phyloP scores from a whole-genome alignment of 2,329 filamentous ascomycete genomes.

The Ceratocystis colombiana region DNA sequence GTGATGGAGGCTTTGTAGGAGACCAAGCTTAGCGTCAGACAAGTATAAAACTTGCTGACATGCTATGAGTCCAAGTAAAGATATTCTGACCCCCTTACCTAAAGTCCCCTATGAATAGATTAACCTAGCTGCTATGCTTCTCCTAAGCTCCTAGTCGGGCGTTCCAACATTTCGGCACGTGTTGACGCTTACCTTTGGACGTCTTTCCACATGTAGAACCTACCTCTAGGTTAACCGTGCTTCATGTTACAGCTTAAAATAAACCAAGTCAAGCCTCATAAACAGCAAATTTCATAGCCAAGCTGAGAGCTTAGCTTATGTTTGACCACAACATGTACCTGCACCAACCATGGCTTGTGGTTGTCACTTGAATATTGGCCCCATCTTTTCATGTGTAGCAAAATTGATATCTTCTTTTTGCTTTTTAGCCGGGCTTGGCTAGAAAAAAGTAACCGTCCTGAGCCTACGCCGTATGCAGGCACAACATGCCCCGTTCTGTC shows the following conservation, averaged over 20 bases:
- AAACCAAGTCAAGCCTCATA: not conserved
- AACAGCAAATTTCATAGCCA: too few species aligned
- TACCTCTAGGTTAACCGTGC: not conserved
- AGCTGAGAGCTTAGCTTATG: too few species aligned
- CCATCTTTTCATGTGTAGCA: too few species aligned
- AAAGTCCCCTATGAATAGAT: too few species aligned
- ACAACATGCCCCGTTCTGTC: not conserved
- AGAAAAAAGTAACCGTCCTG: too few species aligned
- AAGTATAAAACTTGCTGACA: not conserved
- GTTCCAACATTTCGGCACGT: not conserved
- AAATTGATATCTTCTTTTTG: too few species aligned
- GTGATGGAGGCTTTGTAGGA: not conserved
- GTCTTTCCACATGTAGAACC: not conserved
- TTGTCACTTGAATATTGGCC: too few species aligned
- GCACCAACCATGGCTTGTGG: too few species aligned
- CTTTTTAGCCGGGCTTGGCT: too few species aligned
- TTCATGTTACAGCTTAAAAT: constrained; percentile 9
- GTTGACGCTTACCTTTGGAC: not conserved
- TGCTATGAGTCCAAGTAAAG: not conserved
- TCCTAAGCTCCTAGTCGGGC: not conserved
- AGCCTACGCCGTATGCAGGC: too few species aligned
- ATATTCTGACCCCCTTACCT: not conserved
- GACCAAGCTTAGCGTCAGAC: not conserved
- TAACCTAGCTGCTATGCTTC: not conserved
- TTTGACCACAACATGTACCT: too few species aligned